Evolutionary conservation across 2,329 filamentous ascomycete genomes (phyloP).

Genomic region (Hawksworthiomyces lignivorus): DNA sequence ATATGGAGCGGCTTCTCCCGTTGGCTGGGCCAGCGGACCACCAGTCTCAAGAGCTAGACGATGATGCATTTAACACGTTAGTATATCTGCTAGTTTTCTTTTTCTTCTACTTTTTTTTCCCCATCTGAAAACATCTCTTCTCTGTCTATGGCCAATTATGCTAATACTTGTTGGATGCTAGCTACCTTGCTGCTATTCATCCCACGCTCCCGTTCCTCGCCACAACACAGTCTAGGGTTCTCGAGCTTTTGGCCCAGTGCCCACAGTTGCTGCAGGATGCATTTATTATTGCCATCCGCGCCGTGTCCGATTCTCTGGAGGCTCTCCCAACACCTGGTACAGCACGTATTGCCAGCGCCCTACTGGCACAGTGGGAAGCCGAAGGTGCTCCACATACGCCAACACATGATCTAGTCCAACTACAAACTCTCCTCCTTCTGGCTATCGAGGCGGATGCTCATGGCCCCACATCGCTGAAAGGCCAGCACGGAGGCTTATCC

Average conservation of each 20-base stretch:
- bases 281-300: constrained; percentile 55
- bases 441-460: constrained; percentile 57
- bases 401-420: constrained; percentile 46
- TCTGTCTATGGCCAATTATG: too few relatives aligned
- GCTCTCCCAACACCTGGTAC: constrained; percentile 15
- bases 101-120: background rate
- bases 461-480: constrained; percentile 32
- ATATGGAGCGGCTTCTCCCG: constrained; percentile 19
- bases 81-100: constrained; percentile 14
- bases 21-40: constrained; percentile 26
- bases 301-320: constrained; percentile 47
- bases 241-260: constrained; percentile 48
- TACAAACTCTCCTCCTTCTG: constrained; percentile 60
- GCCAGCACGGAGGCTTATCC: constrained; percentile 36
- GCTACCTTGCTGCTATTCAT: constrained; percentile 59
- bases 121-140: too few relatives aligned
- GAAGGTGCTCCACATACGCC: constrained; percentile 29
- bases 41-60: constrained; percentile 31
- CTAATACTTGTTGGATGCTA: constrained; percentile 22
- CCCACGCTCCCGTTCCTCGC: constrained; percentile 60
- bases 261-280: constrained; percentile 51
- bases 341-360: constrained; percentile 35
- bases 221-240: constrained; percentile 46
- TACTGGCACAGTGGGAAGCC: constrained; percentile 46
- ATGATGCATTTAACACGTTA: constrained; percentile 38